Percentiles rank a stretch among this genome's conserved stretches.
Evolutionary conservation across 1,284 basidiomycete genomes (phyloP).

Genomic region (Ganoderma sp.): DNA sequence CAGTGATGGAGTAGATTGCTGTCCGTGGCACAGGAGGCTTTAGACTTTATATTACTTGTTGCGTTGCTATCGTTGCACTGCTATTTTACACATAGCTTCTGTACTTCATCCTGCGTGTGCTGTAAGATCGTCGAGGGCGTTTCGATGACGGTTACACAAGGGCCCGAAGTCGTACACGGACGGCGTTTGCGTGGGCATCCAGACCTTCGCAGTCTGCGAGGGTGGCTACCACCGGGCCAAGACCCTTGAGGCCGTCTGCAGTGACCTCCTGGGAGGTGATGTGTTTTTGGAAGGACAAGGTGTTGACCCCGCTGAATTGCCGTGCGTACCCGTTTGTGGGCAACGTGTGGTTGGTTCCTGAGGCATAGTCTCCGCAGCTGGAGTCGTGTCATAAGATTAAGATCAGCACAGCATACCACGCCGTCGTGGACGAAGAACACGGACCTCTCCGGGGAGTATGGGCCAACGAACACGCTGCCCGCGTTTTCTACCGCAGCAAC

Average conservation of each 20-base stretch:
- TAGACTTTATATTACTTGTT: constrained; percentile 38
- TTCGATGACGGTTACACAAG: constrained; percentile 26
- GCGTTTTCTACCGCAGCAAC: constrained; percentile 85
- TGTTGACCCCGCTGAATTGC: constrained; percentile 98
- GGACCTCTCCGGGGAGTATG: constrained; percentile 93
- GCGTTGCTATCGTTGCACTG: constrained; percentile 37
- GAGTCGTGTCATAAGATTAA: constrained; percentile 6
- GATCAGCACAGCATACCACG: not conserved
- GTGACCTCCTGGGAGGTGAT: constrained; percentile 97
- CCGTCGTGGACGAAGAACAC: constrained; percentile 26
- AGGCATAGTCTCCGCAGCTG: constrained; percentile 98
- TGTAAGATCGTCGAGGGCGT: not conserved
- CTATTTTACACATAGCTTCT: constrained; percentile 36
- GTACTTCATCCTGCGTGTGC: constrained; percentile 22
- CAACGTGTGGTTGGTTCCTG: constrained; percentile 97
- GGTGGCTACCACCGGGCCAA: constrained; percentile 91
- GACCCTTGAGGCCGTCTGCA: constrained; percentile 71
- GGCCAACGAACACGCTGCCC: constrained; percentile 95
- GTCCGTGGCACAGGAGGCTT: constrained; percentile 23
- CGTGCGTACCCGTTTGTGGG: constrained; percentile 96
- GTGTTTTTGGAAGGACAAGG: constrained; percentile 97
- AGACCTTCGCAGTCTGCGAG: constrained; percentile 96
- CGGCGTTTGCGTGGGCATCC: constrained; percentile 92
- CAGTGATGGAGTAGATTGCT: constrained; percentile 32
- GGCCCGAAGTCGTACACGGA: constrained; percentile 67